phyloP scores from a whole-genome alignment of 805 yeast genomes.

The Candida ascalaphidarum region DNA sequence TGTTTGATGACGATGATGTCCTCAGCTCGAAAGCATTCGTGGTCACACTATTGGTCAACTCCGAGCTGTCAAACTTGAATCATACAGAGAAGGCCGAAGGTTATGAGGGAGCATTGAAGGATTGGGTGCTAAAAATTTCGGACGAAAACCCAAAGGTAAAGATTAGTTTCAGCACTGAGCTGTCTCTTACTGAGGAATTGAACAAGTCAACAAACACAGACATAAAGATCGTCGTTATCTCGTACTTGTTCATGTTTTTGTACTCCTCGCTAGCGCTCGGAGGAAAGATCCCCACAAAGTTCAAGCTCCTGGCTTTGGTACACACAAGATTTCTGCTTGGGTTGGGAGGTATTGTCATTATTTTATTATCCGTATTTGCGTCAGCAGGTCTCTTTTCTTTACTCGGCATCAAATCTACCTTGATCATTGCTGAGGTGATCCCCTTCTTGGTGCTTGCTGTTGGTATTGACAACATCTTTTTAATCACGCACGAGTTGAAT shows the following conservation, averaged over 20 bases:
- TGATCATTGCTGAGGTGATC: slow-evolving; percentile 93
- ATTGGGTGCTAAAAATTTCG: slow-evolving; percentile 36
- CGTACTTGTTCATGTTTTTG: slow-evolving; percentile 79
- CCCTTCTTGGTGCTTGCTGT: slow-evolving; percentile 89
- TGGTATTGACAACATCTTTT: slow-evolving; percentile 92
- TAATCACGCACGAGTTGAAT: slow-evolving; percentile 73
- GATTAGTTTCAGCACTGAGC: slow-evolving; percentile 72
- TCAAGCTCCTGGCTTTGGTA: slow-evolving; percentile 22
- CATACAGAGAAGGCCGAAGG: slow-evolving; percentile 31
- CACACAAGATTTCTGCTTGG: slow-evolving; percentile 70
- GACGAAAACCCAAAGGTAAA: slow-evolving; percentile 38
- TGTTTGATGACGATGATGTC: slow-evolving; percentile 49
- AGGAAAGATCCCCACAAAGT: slow-evolving; percentile 38
- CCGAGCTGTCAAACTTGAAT: slow-evolving; percentile 32
- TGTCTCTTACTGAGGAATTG: slow-evolving; percentile 77
- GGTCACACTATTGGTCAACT: slow-evolving; percentile 62
- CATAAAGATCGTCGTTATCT: slow-evolving; percentile 54
- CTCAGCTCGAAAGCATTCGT: slow-evolving; percentile 65
- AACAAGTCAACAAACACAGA: slow-evolving; percentile 79
- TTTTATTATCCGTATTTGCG: slow-evolving; percentile 68
- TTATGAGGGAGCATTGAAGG: slow-evolving; percentile 72
- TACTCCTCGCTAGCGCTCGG: slow-evolving; percentile 82
- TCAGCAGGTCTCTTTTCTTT: slow-evolving; percentile 76
- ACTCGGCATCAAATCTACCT: slow-evolving; percentile 75
- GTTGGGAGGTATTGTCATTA: slow-evolving; percentile 74